These are phyloP conservation scores for Fremontodendron californicum DNA, from an alignment of 345 rosid species.

Conservation along the genomic window DNA sequence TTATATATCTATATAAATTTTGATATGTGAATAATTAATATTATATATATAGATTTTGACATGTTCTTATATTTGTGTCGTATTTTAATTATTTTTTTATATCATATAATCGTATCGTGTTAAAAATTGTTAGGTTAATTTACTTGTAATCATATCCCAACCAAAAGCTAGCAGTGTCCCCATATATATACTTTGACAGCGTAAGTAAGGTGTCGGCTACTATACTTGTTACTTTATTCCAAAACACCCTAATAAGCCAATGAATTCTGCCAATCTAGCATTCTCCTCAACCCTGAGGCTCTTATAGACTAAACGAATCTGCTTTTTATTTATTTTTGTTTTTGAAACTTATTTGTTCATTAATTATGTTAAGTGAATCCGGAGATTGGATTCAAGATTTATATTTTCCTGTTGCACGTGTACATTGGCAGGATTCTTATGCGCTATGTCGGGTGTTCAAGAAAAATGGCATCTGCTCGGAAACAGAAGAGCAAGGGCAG, in stretches of 20 bases:
- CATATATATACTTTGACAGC: constrained; percentile 24
- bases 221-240: constrained; percentile 52
- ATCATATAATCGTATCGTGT: no score
- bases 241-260: constrained; percentile 9
- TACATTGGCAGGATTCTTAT: constrained; percentile 57
- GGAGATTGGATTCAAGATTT: no score
- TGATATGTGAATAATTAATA: no score
- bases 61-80: no score
- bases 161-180: constrained; percentile 14
- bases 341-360: not conserved
- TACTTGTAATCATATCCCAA: not conserved
- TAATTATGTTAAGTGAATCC: not conserved
- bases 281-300: not conserved
- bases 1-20: no score
- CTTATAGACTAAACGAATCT: not conserved
- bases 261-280: not conserved
- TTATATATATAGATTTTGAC: no score
- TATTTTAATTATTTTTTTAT: no score
- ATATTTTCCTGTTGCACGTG: not conserved
- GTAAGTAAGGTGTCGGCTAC: constrained; percentile 29
- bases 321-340: not conserved
- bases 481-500: constrained; percentile 60
- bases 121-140: not conserved
- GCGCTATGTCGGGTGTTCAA: constrained; percentile 95
- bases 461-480: constrained; percentile 75